These are phyloP conservation scores for Przewalskia tangutica DNA, from an alignment of 257 asterid genomes.

Conservation along the genomic window DNA sequence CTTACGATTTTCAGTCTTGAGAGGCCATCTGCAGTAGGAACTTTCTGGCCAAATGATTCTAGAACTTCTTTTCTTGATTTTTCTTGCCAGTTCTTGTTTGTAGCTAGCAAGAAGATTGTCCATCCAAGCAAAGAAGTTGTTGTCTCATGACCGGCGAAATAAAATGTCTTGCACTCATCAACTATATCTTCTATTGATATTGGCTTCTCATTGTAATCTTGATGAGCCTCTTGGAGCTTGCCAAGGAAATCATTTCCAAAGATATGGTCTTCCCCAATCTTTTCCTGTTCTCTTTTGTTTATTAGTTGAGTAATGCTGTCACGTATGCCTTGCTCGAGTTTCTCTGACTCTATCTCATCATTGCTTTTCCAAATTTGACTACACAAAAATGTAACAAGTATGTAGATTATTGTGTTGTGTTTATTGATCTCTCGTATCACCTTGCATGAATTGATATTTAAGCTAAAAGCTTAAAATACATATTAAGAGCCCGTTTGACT, in stretches of 20 bases:
- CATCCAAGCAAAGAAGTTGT: constrained; percentile 48
- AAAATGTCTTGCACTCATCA: constrained; percentile 71
- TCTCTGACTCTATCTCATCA: constrained; percentile 48
- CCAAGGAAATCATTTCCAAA: constrained; percentile 32
- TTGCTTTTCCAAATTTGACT: constrained; percentile 30
- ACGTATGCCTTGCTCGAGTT: constrained; percentile 40
- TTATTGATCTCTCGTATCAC: neutral
- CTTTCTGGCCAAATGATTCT: constrained; percentile 17
- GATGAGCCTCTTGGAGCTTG: constrained; percentile 36
- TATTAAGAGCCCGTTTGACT: neutral
- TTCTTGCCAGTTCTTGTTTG: constrained; percentile 60
- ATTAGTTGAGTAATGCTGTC: constrained; percentile 33
- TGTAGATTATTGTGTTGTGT: neutral
- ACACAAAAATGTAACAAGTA: neutral
- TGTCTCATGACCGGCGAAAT: constrained; percentile 78
- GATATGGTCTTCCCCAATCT: neutral
- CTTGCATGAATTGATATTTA: neutral
- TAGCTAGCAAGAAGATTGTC: constrained; percentile 48
- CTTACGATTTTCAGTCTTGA: constrained; percentile 48
- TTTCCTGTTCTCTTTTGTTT: constrained; percentile 21
- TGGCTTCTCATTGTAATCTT: constrained; percentile 1
- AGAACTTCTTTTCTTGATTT: constrained; percentile 52
- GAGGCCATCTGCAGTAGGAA: constrained; percentile 36
- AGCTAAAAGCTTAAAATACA: neutral
- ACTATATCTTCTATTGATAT: constrained; percentile 45